These are phyloP conservation scores for Neurospora sp. DNA, from an alignment of 495 filamentous ascomycete genomes.

Conservation along the genomic window DNA sequence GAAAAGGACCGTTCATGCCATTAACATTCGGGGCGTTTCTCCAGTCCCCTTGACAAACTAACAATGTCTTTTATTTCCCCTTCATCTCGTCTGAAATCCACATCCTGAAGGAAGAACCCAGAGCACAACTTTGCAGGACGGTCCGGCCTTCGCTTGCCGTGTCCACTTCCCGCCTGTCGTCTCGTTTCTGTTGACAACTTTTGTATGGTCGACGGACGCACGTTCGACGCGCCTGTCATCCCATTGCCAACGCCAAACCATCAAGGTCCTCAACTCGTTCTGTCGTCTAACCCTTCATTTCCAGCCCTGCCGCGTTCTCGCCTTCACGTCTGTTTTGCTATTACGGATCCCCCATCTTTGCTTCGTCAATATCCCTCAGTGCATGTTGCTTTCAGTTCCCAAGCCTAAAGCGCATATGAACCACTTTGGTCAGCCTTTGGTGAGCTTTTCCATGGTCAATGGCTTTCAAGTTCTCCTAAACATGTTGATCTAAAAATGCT, in stretches of 20 bases:
- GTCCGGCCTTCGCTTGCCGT: neutral
- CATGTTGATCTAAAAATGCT: neutral
- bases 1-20: neutral
- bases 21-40: neutral
- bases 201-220: neutral
- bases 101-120: neutral
- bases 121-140: neutral
- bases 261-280: neutral
- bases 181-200: neutral
- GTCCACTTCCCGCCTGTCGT: neutral
- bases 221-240: neutral
- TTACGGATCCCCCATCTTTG: neutral
- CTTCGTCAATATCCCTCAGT: neutral
- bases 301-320: neutral
- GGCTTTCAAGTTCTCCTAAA: neutral
- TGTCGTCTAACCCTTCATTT: neutral
- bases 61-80: neutral
- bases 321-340: neutral
- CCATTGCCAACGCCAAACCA: neutral
- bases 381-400: neutral
- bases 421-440: neutral
- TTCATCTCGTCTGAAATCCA: neutral
- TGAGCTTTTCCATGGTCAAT: neutral
- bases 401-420: neutral
- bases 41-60: neutral